phyloP scores from a whole-genome alignment of 306 rosid species.

The Lotus japonicus region DNA sequence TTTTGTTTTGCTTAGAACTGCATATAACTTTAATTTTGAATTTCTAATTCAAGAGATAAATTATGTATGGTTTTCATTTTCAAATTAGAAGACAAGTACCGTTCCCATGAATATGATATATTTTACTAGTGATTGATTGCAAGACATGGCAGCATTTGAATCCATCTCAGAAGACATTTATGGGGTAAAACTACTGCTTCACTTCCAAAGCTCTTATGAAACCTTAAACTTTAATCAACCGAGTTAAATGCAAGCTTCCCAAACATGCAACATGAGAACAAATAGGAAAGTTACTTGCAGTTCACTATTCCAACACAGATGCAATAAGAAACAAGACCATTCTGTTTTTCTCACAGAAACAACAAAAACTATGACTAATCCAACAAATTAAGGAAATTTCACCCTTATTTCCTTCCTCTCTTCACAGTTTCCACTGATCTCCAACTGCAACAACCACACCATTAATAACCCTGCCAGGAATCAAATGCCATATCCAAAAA shows the following conservation, averaged over 20 bases:
- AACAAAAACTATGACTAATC: background rate
- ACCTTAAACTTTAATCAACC: background rate
- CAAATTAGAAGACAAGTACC: too few species aligned
- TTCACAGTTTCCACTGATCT: background rate
- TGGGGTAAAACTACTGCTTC: background rate
- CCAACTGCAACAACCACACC: background rate
- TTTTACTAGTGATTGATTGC: too few species aligned
- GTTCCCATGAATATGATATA: too few species aligned
- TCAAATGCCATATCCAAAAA: background rate
- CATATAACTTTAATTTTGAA: too few species aligned
- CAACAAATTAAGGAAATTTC: slow-evolving; percentile 18
- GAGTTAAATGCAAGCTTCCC: background rate
- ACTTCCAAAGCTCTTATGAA: background rate
- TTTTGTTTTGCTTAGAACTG: too few species aligned
- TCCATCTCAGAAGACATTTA: too few species aligned
- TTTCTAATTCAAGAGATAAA: too few species aligned
- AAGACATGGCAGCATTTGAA: too few species aligned
- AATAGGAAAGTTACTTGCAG: background rate
- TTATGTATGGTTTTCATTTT: too few species aligned
- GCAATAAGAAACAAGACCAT: background rate
- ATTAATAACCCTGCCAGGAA: background rate
- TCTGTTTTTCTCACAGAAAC: background rate
- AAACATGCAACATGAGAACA: background rate
- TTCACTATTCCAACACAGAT: background rate
- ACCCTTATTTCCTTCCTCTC: background rate